Evolutionary conservation across 768 basidiomycete species (phyloP).

Genomic region (Boletus rufocinnamomeus): DNA sequence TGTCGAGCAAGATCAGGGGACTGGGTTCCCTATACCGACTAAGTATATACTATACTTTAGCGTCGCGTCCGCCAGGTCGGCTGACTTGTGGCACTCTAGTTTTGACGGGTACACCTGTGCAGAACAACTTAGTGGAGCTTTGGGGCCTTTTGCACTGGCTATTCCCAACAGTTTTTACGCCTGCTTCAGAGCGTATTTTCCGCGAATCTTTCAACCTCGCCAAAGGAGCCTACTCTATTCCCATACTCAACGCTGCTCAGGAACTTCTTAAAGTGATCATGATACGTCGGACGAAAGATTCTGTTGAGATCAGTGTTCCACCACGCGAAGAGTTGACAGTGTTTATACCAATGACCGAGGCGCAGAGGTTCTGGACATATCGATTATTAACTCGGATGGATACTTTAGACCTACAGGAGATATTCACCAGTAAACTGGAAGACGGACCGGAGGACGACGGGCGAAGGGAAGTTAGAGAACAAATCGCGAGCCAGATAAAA

Average conservation of each 20-base stretch:
- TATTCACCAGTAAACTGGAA: conserved; percentile 42
- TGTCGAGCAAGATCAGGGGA: conserved; percentile 55
- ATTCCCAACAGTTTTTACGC: conserved; percentile 54
- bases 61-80: background rate
- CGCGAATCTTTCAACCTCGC: conserved; percentile 54
- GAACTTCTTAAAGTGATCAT: conserved; percentile 53
- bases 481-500: conserved; percentile 42
- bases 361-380: conserved; percentile 64
- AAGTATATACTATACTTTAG: conserved; percentile 35
- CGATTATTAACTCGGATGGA: conserved; percentile 55
- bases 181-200: conserved; percentile 49
- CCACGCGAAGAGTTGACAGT: conserved; percentile 59
- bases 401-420: conserved; percentile 46
- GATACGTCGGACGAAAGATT: conserved; percentile 61
- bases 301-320: conserved; percentile 51
- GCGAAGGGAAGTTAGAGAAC: conserved; percentile 41
- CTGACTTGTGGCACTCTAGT: conserved; percentile 37
- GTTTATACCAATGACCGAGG: conserved; percentile 58
- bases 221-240: conserved; percentile 51
- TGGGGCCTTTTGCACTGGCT: conserved; percentile 60
- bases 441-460: conserved; percentile 37
- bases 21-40: conserved; percentile 59
- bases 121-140: conserved; percentile 62
- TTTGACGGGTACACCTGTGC: conserved; percentile 73
- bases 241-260: conserved; percentile 50